Conservation (phyloP, 2,329 filamentous ascomycete genomes). For the Claviceps humidiphila region DNA sequence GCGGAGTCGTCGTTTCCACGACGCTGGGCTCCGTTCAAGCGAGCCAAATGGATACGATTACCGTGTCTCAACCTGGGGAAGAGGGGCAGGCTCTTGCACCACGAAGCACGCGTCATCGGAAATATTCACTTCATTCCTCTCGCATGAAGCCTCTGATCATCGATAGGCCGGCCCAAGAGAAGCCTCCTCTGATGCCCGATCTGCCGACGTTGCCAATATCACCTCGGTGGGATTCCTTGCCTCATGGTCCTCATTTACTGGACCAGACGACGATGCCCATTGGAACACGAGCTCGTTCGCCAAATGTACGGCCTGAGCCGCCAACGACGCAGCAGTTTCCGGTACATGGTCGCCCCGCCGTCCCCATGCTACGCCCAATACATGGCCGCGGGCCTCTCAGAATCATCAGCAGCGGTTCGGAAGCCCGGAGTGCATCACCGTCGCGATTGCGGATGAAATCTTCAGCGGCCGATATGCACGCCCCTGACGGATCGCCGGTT, state of each 20-base stretch:
- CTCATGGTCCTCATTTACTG: slow-evolving; percentile 16
- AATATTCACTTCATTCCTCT: slow-evolving; percentile 12
- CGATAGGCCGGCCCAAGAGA: slow-evolving; percentile 1
- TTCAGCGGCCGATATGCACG: slow-evolving; percentile 21
- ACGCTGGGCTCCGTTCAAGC: slow-evolving; percentile 10
- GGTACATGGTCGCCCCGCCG: not conserved
- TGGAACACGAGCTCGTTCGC: not conserved
- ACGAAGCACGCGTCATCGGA: slow-evolving; percentile 9
- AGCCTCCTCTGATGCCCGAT: slow-evolving; percentile 12
- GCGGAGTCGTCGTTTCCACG: slow-evolving; percentile 3
- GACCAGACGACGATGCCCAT: slow-evolving; percentile 5
- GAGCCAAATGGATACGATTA: slow-evolving; percentile 11
- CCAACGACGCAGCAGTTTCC: slow-evolving; percentile 1
- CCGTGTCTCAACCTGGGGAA: slow-evolving; percentile 8
- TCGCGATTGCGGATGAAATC: slow-evolving; percentile 18
- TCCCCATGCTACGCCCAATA: slow-evolving; percentile 5
- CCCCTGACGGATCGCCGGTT: slow-evolving; percentile 21
- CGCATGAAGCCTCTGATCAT: slow-evolving; percentile 9
- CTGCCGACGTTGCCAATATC: slow-evolving; percentile 23
- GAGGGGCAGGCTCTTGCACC: slow-evolving; percentile 4
- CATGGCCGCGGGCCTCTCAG: slow-evolving; percentile 7
- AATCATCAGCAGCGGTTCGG: slow-evolving; percentile 3
- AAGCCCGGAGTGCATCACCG: slow-evolving; percentile 18
- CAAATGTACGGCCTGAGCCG: slow-evolving; percentile 3
- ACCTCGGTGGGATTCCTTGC: slow-evolving; percentile 32